Evolutionary conservation across 2,329 filamentous ascomycete genomes (phyloP).

Genomic region (Acephala macrosclerotiorum): DNA sequence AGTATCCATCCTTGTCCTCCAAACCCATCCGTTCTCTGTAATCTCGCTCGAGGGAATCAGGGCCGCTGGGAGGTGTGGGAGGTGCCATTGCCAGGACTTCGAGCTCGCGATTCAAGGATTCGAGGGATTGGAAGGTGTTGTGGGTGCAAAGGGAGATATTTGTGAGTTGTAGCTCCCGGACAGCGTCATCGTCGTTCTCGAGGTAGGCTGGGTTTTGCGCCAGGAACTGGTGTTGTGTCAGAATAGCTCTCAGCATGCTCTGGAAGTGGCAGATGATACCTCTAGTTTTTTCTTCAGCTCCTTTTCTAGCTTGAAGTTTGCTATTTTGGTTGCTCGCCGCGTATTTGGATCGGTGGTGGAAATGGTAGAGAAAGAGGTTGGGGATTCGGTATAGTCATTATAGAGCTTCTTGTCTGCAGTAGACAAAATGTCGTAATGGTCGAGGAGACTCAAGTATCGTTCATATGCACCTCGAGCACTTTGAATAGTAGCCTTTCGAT

Average conservation of each 20-base stretch:
- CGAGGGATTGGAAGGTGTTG: conserved; percentile 85
- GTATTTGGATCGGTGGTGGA: conserved; percentile 69
- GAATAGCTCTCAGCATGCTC: conserved; percentile 25
- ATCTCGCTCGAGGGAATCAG: conserved; percentile 53
- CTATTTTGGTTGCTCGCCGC: conserved; percentile 84
- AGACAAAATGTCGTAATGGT: conserved; percentile 78
- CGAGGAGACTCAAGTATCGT: conserved; percentile 76
- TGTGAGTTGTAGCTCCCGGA: conserved; percentile 80
- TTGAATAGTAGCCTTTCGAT: conserved; percentile 69
- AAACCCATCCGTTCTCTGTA: conserved; percentile 54
- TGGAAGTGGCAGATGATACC: conserved; percentile 52
- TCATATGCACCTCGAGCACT: conserved; percentile 77
- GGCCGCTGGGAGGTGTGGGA: conserved; percentile 52
- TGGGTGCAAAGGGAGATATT: conserved; percentile 78
- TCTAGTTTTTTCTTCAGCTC: conserved; percentile 84
- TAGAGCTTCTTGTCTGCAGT: conserved; percentile 72
- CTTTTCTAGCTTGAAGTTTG: conserved; percentile 85
- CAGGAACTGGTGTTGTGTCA: conserved; percentile 56
- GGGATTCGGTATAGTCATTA: conserved; percentile 75
- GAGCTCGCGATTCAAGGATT: conserved; percentile 83
- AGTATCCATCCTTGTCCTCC: conserved; percentile 60
- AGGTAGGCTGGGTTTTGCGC: conserved; percentile 64
- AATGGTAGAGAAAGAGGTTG: conserved; percentile 75
- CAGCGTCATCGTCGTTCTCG: conserved; percentile 83
- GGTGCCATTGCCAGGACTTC: conserved; percentile 82